These are phyloP conservation scores for Hexamita inflata DNA, from an alignment of 208 protist genomes.

Conservation along the genomic window DNA sequence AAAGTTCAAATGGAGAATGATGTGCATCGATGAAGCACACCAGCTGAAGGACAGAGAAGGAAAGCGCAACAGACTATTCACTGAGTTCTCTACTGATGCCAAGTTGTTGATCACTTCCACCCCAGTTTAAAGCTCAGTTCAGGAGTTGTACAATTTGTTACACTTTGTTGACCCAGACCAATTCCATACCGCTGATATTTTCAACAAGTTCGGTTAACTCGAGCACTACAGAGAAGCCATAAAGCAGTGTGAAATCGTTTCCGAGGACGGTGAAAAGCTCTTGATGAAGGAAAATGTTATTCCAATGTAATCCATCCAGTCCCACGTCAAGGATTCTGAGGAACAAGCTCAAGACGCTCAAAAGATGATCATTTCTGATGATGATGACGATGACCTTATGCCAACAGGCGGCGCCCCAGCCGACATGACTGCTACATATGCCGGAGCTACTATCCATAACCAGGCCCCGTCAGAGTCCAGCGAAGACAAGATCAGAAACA, in stretches of 20 bases:
- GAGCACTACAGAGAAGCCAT: too few species aligned
- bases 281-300: too few species aligned
- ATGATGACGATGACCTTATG: too few species aligned
- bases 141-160: constrained; percentile 46
- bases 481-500: constrained; percentile 2
- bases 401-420: too few species aligned
- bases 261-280: too few species aligned
- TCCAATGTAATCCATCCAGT: too few species aligned
- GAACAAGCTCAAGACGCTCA: too few species aligned
- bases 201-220: too few species aligned
- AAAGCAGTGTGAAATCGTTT: too few species aligned
- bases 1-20: constrained; percentile 21
- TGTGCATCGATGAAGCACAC: constrained; percentile 38
- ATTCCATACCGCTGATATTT: constrained; percentile 8
- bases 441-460: not conserved
- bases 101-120: constrained; percentile 45
- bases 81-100: not conserved
- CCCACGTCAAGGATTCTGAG: too few species aligned
- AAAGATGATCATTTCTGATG: too few species aligned
- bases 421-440: not conserved
- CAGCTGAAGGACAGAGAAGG: constrained; percentile 28
- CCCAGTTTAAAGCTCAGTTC: constrained; percentile 43
- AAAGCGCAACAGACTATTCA: not conserved
- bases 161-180: constrained; percentile 35
- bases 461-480: not conserved